These are phyloP conservation scores for Ajuga chamaepitys DNA, from an alignment of 257 asterid genomes.

Conservation along the genomic window DNA sequence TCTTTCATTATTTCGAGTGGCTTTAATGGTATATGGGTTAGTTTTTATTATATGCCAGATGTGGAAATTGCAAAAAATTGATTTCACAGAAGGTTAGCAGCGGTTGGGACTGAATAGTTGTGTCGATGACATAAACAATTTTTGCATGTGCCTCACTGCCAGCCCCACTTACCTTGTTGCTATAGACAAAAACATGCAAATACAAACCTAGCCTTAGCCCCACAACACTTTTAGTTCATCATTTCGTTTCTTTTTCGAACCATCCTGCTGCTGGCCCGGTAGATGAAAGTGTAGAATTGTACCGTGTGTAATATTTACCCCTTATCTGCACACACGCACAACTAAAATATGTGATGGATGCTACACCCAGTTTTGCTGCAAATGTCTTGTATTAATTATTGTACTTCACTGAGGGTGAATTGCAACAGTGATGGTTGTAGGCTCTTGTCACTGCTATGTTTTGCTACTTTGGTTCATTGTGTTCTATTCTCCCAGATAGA, in stretches of 20 bases:
- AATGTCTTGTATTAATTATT: constrained; percentile 8
- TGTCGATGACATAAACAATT: constrained; percentile 20
- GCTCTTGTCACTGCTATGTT: neutral
- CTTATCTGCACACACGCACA: neutral
- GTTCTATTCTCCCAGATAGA: neutral
- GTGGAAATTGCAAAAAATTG: constrained; percentile 20
- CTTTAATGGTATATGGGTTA: constrained; percentile 12
- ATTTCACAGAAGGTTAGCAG: constrained; percentile 17
- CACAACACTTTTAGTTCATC: constrained; percentile 4
- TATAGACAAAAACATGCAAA: constrained; percentile 3
- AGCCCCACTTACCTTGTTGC: constrained; percentile 21
- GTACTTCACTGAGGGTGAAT: too few relatives aligned
- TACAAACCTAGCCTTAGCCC: constrained; percentile 4
- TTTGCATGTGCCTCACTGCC: constrained; percentile 21
- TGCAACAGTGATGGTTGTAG: neutral
- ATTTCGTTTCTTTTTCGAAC: neutral
- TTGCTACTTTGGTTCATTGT: neutral
- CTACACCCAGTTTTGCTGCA: neutral
- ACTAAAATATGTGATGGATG: neutral
- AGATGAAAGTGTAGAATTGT: too few relatives aligned
- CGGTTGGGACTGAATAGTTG: constrained; percentile 12
- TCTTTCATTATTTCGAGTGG: neutral
- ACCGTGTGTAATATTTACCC: neutral
- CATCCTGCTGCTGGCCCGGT: neutral
- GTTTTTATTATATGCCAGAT: constrained; percentile 20